Evolutionary conservation across 2,329 filamentous ascomycete species (phyloP), one percentile per base, ranked within the genome.

Genomic region (Colletotrichum acutatum): DNA sequence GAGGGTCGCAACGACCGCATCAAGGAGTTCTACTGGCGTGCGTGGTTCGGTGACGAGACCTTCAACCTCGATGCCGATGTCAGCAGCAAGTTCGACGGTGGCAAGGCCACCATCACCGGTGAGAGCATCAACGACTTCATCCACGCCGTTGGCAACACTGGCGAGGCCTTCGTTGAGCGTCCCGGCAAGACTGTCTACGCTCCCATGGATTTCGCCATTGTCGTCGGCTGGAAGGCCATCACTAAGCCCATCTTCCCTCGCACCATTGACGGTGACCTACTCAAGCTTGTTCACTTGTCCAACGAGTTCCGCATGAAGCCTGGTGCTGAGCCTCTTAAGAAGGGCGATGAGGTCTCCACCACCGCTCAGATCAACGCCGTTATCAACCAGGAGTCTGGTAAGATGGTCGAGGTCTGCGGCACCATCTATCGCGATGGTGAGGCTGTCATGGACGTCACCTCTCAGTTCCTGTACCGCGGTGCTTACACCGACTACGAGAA

Each of bases 371-470:
- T 99, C 86, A 98, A 99, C 78, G 95, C 97, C 19, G 95, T 99
- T 79, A 93, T 99, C 86, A 99, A 98, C 86, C 95, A 99, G 83
- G 95, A 98, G 16, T 95, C 97, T 73, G 97, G 97, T 60, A 99
- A 99, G 89, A 98, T 99, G 95, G 97, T 99, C 22, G 97, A 99
- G 84, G 96, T 99, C n/a, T 98, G 95, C 79, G 97, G 97, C 75
- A 99, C 97, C 6, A 98, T 99, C 79, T 93, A 90, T 66, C 93
- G 97, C 56, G 91, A 95, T 66, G 93, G 93, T 30, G 84, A 94
- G 82, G 89, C 95, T 6, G 95, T 99, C 75, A 99, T 99, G 97
- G 95, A 99, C 81, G 97, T 99, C 32, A 98, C 95, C 14, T 98
- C 95, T 75, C 97, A 99, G 83, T 99, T 99, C 89, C 84, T 99